Percentiles rank a stretch among this genome's conserved stretches.
phyloP scores from a whole-genome alignment of 768 basidiomycete species.

The Cystobasidium tubakii region DNA sequence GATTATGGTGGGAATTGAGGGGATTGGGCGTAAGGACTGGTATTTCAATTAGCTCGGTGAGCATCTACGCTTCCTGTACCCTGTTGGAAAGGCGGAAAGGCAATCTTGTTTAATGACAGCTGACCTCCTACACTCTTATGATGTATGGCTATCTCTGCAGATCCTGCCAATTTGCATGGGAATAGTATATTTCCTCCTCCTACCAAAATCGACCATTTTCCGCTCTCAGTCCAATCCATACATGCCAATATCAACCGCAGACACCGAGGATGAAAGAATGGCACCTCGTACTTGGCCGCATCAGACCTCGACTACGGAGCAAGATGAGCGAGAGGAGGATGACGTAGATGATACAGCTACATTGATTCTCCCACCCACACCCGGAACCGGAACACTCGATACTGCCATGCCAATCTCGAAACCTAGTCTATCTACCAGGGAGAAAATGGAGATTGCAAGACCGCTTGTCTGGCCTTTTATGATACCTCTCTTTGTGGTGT shows the following conservation, averaged over 20 bases:
- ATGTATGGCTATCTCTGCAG: conserved; percentile 51
- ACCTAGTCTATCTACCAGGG: conserved; percentile 55
- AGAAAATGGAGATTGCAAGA: conserved; percentile 74
- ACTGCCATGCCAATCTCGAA: background rate
- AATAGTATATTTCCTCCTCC: conserved; percentile 66
- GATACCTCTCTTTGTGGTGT: conserved; percentile 69
- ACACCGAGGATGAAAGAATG: too few species aligned
- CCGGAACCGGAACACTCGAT: conserved; percentile 17
- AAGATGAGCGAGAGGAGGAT: conserved; percentile 44
- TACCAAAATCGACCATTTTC: conserved; percentile 54
- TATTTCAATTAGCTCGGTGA: conserved; percentile 72
- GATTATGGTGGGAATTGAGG: conserved; percentile 89
- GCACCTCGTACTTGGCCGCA: too few species aligned
- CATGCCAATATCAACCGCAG: background rate
- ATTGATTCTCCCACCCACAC: background rate
- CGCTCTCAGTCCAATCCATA: background rate
- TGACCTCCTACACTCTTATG: background rate
- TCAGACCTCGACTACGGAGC: too few species aligned
- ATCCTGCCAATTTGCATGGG: conserved; percentile 76
- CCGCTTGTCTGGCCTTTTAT: conserved; percentile 78
- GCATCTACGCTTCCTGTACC: conserved; percentile 46
- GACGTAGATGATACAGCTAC: conserved; percentile 47
- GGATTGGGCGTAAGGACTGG: conserved; percentile 75
- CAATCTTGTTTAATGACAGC: background rate
- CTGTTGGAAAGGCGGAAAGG: too few species aligned